These are phyloP conservation scores for Herpetomonas samuelpessoai DNA, from an alignment of 208 protist species.

Conservation along the genomic window DNA sequence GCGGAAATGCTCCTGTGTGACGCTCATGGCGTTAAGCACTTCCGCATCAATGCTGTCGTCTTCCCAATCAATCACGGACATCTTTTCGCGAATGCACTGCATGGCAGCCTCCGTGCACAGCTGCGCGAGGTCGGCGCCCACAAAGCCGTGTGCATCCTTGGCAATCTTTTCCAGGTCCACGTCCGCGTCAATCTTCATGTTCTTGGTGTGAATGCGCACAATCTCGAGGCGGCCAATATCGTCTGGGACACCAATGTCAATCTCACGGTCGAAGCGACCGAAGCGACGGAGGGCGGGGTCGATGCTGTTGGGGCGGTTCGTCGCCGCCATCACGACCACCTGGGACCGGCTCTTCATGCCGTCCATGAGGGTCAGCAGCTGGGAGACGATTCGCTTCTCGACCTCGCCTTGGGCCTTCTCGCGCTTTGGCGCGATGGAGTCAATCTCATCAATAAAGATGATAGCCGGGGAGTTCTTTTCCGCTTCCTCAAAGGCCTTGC, in stretches of 20 bases:
- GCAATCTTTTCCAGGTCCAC: conserved; percentile 98
- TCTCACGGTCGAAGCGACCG: conserved; percentile 99
- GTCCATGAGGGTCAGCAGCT: conserved; percentile 99
- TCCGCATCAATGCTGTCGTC: conserved; percentile 99
- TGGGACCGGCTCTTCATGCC: conserved; percentile 98
- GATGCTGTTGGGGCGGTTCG: conserved; percentile 99
- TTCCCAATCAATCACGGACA: conserved; percentile 99
- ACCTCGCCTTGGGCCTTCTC: conserved; percentile 99
- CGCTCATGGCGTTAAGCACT: conserved; percentile 97
- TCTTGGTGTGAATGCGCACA: conserved; percentile 99
- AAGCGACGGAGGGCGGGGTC: conserved; percentile 99
- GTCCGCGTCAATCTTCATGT: conserved; percentile 99
- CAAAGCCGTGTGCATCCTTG: conserved; percentile 98
- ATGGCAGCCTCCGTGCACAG: conserved; percentile 99
- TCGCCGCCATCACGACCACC: conserved; percentile 99
- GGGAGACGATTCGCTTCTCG: conserved; percentile 99
- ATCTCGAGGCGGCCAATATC: conserved; percentile 99
- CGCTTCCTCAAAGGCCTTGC: conserved; percentile 99
- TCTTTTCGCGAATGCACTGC: conserved; percentile 99
- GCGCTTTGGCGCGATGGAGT: conserved; percentile 99
- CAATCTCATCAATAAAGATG: conserved; percentile 99
- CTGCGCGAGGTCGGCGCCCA: conserved; percentile 99
- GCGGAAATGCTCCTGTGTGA: conserved; percentile 99
- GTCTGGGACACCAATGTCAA: conserved; percentile 99
- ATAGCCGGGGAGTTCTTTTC: conserved; percentile 99